Evolutionary conservation across 1,284 basidiomycete species (phyloP), one percentile per base, ranked within the genome.

Genomic region (Mrakiaceae sp.): DNA sequence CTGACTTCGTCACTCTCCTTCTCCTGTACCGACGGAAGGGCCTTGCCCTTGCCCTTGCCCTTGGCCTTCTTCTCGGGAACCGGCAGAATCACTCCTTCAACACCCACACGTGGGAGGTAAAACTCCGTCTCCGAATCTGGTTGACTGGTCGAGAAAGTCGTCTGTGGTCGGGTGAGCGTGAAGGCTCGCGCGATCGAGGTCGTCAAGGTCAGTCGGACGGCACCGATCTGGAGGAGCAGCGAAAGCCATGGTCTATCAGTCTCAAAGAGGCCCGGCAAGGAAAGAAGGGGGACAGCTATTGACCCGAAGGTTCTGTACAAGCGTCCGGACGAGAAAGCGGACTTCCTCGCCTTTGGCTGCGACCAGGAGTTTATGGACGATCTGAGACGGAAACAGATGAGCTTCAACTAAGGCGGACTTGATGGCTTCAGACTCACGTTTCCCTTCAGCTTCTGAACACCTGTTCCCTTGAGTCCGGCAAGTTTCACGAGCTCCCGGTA

Each of bases 291-390:
- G 48, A 12, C 16, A 60, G 7, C 58, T 14, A 70, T 72, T 70
- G 62, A 90, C 88, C 42, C 92, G 83, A 52, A 96, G 79, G 74
- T 95, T 89, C 69, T 86, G 85, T 50, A 83, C 83, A 48, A 96
- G 80, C 3, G 85, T 92, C 52, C 93, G 82, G 46, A 88, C 87
- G 16, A 96, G 79, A 71, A 86, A 97, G 44, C 92, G 82, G 27
- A 83, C 82, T 76, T 97, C 91, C 73, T 96, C 93, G 10, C 91
- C 93, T 64, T 82, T 83, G 0, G 90, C 86, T 6, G 90, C 82
- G 2, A 96, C 84, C 42, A 96, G 81, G 49, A 96, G 80, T 71
- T 84, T 87, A 70, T 91, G 86, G 2, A 93, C 87, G 43, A 90
- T 81, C 65, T 66, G 48, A 47, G 27, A 40, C 12, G 14, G 50